Evolutionary conservation across 148 eudicot genomes (phyloP), one percentile per base, ranked within the genome.

Genomic region (Silene uniflora): DNA sequence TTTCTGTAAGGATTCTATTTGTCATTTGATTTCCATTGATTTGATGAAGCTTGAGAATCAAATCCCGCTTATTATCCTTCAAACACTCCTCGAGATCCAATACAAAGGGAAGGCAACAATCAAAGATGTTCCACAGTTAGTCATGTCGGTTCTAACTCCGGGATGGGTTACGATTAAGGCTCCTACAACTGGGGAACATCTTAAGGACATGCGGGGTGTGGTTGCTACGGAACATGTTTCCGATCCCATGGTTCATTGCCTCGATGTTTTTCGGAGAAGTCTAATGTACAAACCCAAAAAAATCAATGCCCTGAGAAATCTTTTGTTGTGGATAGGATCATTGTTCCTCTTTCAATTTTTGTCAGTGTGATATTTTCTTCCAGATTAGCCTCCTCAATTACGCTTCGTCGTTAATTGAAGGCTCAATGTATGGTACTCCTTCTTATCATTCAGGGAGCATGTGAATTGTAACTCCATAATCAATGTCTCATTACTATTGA

Each of bases 21-120:
- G 52, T 67, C 71, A 67, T 67, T 56, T 69, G 27, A 69, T 69
- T 46, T 10, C n/a, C 0, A 47, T 11, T 59, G 73, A 69, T 23
- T 21, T 69, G 19, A 69, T 69, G 32, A 69, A 69, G 14, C 73
- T 69, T 1, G 73, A 69, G 59, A 69, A 69, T n/a, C n/a, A n/a
- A n/a, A n/a, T n/a, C n/a, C n/a, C n/a, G n/a, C n/a, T n/a, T n/a
- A n/a, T n/a, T n/a, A 35, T 69, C 19, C 60, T 69, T 13, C 10
- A 69, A 1, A 69, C 21, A 14, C 60, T 69, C 17, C 60, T 69
- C 6, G 35, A 69, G 8, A 3, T 69, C 47, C 73, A 69, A 23
- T 22, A 47, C 24, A 11, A 11, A 12, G 8, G 69, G 44, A 17
- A 7, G 29, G 6, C 14, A 14, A 5, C 1, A 10, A 12, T 1